phyloP scores from a whole-genome alignment of 768 basidiomycete genomes.

The Leccinum incarnatum region DNA sequence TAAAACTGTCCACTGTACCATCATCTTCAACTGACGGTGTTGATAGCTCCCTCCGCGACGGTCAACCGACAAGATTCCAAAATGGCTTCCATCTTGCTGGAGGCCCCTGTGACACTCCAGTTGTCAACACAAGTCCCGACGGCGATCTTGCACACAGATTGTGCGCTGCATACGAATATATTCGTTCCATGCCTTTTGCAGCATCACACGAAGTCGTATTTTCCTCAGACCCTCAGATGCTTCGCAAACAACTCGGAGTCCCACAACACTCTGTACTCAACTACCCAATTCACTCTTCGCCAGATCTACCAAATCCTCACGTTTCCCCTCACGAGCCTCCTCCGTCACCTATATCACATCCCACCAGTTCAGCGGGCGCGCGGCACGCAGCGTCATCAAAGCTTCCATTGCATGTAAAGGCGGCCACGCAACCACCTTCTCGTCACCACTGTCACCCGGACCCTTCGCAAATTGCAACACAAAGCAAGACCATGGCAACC shows the following conservation, averaged over 20 bases:
- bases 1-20: background rate
- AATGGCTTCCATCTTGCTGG: background rate
- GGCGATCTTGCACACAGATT: constrained; percentile 25
- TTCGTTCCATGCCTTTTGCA: constrained; percentile 21
- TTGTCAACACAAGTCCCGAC: background rate
- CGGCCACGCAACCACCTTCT: constrained; percentile 2
- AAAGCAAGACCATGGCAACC: background rate
- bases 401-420: constrained; percentile 2
- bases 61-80: background rate
- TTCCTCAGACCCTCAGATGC: constrained; percentile 25
- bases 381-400: background rate
- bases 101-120: background rate
- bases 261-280: constrained; percentile 32
- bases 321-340: background rate
- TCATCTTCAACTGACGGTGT: background rate
- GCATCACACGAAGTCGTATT: constrained; percentile 9
- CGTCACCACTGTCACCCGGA: background rate
- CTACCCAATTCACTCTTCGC: constrained; percentile 13
- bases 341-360: background rate
- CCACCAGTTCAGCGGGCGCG: background rate
- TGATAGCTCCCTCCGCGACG: background rate
- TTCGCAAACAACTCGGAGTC: constrained; percentile 29
- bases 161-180: constrained; percentile 21
- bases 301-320: constrained; percentile 27
- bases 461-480: background rate